phyloP scores from a whole-genome alignment of 768 basidiomycete genomes.

The Kwoniella sp. region DNA sequence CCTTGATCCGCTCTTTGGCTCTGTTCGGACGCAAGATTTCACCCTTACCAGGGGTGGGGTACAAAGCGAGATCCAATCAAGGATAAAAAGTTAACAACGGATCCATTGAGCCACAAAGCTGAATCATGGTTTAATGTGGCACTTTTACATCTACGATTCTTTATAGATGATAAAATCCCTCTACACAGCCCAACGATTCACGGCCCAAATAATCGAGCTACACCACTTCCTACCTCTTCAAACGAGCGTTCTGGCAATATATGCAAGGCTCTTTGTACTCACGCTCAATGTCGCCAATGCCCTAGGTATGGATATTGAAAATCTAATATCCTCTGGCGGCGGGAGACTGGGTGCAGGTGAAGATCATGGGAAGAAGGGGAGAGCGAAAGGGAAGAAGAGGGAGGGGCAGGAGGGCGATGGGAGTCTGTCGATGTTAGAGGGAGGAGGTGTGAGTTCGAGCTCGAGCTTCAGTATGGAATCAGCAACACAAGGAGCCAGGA shows the following conservation, averaged over 20 bases:
- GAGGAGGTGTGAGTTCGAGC: not conserved
- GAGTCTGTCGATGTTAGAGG: not conserved
- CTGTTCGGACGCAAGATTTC: too few relatives aligned
- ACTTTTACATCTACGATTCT: too few relatives aligned
- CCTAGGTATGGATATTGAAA: slow-evolving; percentile 14
- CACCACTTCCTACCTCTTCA: slow-evolving; percentile 45
- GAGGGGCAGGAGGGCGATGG: not conserved
- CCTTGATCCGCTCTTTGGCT: too few relatives aligned
- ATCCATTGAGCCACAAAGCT: too few relatives aligned
- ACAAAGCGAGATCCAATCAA: too few relatives aligned
- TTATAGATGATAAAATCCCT: slow-evolving; percentile 18
- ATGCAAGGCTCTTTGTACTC: slow-evolving; percentile 37
- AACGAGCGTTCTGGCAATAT: slow-evolving; percentile 29
- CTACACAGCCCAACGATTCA: slow-evolving; percentile 19
- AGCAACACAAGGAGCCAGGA: too few relatives aligned
- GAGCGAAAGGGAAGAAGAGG: not conserved
- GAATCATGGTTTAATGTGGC: too few relatives aligned
- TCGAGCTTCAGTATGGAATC: too few relatives aligned
- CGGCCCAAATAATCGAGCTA: slow-evolving; percentile 34
- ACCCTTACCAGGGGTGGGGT: too few relatives aligned
- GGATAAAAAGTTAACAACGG: too few relatives aligned
- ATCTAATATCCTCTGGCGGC: slow-evolving; percentile 3
- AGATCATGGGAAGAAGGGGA: not conserved
- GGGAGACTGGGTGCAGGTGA: not conserved
- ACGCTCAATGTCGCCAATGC: slow-evolving; percentile 19